These are phyloP conservation scores for Cydonia oblonga DNA, from an alignment of 331 rosid genomes.

Conservation along the genomic window DNA sequence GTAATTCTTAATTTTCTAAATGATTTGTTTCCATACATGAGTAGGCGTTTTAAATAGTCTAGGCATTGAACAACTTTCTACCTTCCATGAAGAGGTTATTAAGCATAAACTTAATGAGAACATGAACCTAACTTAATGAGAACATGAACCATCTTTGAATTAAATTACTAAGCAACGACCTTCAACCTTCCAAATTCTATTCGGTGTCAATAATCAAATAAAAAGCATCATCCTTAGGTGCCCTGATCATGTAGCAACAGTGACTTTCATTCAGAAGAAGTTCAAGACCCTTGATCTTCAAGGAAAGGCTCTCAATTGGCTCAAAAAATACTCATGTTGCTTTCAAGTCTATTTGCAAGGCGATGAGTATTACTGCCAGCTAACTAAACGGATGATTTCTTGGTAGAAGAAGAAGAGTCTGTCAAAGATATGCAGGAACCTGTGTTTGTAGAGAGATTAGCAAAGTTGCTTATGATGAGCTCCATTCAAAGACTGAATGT, in stretches of 20 bases:
- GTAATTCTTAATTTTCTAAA: no score
- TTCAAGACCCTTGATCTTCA: constrained; percentile 85
- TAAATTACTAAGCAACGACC: no score
- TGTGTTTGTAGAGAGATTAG: background rate
- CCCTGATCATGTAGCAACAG: constrained; percentile 45
- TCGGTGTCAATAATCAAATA: no score
- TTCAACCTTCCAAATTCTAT: no score
- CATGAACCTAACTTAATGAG: no score
- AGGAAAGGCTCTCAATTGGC: constrained; percentile 82
- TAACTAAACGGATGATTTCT: background rate
- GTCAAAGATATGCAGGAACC: background rate
- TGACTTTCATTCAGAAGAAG: constrained; percentile 58
- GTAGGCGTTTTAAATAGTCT: no score
- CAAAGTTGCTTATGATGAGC: constrained; percentile 64
- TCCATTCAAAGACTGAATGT: constrained; percentile 41
- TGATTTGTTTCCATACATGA: no score
- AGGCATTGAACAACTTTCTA: no score
- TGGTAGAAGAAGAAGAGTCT: background rate
- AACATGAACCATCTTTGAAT: no score
- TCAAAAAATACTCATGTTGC: constrained; percentile 75
- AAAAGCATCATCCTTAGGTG: constrained; percentile 67
- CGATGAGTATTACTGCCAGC: constrained; percentile 35
- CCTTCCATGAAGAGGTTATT: no score
- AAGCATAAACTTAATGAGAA: no score
- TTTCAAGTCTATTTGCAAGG: constrained; percentile 38